These are phyloP conservation scores for Suhomyces guaymorum DNA, from an alignment of 1,139 yeast species.

Conservation along the genomic window DNA sequence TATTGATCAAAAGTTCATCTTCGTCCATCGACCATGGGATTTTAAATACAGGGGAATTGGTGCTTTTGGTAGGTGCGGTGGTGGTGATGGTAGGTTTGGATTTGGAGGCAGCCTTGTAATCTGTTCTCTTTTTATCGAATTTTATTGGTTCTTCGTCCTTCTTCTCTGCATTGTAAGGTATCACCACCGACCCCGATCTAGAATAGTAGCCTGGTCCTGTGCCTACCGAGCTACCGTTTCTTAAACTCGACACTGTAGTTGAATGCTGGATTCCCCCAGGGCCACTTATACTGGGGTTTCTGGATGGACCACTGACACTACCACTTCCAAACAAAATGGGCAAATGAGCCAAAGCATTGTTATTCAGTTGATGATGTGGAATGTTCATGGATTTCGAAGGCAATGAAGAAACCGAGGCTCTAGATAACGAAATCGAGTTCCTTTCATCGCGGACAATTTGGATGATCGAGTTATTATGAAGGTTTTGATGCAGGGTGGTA, in stretches of 20 bases:
- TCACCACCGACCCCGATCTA: constrained; percentile 49
- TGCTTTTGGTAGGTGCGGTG: constrained; percentile 3
- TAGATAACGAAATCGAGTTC: constrained; percentile 35
- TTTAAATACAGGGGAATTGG: constrained; percentile 31
- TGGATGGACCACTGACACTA: constrained; percentile 44
- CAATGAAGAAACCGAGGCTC: constrained; percentile 46
- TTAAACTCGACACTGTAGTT: constrained; percentile 40
- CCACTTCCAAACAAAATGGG: constrained; percentile 48
- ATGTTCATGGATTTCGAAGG: constrained; percentile 53
- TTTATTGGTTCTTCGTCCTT: constrained; percentile 29
- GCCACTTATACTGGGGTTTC: constrained; percentile 44
- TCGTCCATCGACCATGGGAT: constrained; percentile 67
- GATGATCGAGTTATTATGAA: constrained; percentile 46
- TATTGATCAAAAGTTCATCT: constrained; percentile 62
- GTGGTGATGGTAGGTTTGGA: constrained; percentile 3
- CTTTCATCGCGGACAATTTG: constrained; percentile 47
- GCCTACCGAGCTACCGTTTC: constrained; percentile 41
- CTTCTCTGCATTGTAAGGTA: constrained; percentile 39
- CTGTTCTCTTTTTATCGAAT: constrained; percentile 19
- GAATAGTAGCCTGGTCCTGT: constrained; percentile 37
- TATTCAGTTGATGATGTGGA: constrained; percentile 49
- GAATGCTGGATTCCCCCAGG: constrained; percentile 34
- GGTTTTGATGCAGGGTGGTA: constrained; percentile 10
- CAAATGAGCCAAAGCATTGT: constrained; percentile 44
- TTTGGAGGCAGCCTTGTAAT: constrained; percentile 11